A percentile compares a stretch with the other conserved stretches of the same genome.
Evolutionary conservation across 371 early-diverging fungal species (phyloP).

Genomic region (Mucor mucedo): DNA sequence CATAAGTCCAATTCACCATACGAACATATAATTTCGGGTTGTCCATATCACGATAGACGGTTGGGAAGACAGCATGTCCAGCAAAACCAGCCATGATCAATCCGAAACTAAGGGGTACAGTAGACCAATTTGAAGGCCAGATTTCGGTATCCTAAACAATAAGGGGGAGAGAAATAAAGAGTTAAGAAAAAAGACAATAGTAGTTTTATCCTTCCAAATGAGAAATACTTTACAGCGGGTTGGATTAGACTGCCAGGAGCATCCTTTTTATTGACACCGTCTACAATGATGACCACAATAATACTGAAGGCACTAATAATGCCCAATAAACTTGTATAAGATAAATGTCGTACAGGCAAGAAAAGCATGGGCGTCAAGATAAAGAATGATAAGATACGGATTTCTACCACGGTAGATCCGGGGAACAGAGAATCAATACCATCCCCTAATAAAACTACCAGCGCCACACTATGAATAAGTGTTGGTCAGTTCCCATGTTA

Average conservation of each 20-base stretch:
- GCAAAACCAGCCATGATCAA: constrained; percentile 56
- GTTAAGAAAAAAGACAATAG: neutral
- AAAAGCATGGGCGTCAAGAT: constrained; percentile 55
- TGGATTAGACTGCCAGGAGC: constrained; percentile 67
- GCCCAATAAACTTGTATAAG: constrained; percentile 57
- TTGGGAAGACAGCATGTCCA: constrained; percentile 56
- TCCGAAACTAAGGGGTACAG: constrained; percentile 44
- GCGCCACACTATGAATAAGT: constrained; percentile 27
- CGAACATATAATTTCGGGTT: constrained; percentile 42
- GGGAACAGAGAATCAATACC: constrained; percentile 51
- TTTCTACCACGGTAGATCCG: constrained; percentile 26
- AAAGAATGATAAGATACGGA: constrained; percentile 42
- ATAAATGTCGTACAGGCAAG: constrained; percentile 54
- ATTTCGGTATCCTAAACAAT: constrained; percentile 40
- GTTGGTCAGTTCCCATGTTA: neutral
- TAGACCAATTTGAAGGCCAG: constrained; percentile 40
- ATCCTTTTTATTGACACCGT: constrained; percentile 53
- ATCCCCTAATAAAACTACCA: constrained; percentile 51
- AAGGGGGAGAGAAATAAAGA: too few relatives aligned
- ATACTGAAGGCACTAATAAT: constrained; percentile 54
- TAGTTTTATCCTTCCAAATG: too few relatives aligned
- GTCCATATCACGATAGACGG: constrained; percentile 56
- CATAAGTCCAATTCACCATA: constrained; percentile 55
- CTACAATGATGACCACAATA: constrained; percentile 46
- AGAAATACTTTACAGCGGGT: constrained; percentile 47